These are phyloP conservation scores for Calocera viscosa DNA, from an alignment of 768 basidiomycete genomes.

Conservation along the genomic window DNA sequence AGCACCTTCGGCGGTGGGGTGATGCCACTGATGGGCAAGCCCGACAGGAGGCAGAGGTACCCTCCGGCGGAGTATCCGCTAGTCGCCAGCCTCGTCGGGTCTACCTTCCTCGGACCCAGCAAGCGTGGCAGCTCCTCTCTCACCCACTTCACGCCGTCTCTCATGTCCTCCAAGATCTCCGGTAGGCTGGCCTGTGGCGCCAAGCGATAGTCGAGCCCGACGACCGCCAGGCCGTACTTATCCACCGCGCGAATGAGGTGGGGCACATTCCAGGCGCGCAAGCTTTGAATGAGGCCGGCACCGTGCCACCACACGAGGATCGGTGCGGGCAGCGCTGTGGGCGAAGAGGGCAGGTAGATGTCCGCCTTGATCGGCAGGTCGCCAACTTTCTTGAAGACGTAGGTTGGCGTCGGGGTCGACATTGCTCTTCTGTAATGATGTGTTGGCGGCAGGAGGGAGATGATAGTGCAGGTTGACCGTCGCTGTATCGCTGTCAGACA, in stretches of 20 bases:
- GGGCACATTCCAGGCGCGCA: conserved; percentile 13
- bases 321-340: conserved; percentile 13
- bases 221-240: conserved; percentile 18
- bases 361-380: conserved; percentile 21
- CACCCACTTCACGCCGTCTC: conserved; percentile 11
- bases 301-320: conserved; percentile 26
- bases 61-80: background rate
- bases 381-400: background rate
- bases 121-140: background rate
- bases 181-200: conserved; percentile 28
- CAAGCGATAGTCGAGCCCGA: conserved; percentile 28
- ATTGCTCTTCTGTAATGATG: background rate
- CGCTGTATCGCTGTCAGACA: background rate
- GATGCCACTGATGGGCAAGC: background rate
- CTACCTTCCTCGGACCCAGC: background rate
- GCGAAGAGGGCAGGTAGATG: conserved; percentile 20
- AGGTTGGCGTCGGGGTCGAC: background rate
- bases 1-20: background rate
- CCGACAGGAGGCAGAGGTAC: background rate
- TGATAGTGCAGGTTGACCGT: no score
- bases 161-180: conserved; percentile 25
- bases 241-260: conserved; percentile 22
- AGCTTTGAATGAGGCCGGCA: conserved; percentile 25
- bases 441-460: background rate
- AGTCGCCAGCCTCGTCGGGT: background rate